Evolutionary conservation across 2,329 filamentous ascomycete genomes (phyloP), one percentile per base, ranked within the genome.

Genomic region (Ilyonectria mors-panacis): DNA sequence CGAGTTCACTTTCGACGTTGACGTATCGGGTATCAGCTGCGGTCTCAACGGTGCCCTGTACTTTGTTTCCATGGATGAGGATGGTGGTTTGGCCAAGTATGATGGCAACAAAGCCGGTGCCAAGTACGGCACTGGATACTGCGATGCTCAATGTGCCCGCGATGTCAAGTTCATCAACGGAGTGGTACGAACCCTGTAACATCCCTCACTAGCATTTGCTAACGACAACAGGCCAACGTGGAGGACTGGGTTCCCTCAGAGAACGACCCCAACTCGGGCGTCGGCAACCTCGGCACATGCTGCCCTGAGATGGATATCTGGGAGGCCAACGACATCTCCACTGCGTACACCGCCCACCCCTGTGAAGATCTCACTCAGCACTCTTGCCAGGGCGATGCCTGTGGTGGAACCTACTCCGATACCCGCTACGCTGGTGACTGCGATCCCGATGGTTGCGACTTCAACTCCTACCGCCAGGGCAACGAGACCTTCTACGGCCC

Each of bases 41-140:
- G 92, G 92, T 62, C 81, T 93, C 63, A 93, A 94, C 80, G 91
- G 91, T 59, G 91, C 91, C 51, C 81, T 93, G 50, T 93, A 93
- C 81, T 87, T 90, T 63, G 85, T 87, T 35, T 83, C 85, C 74
- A 91, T 91, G 88, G 86, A 88, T 42, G 79, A 81, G 10, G 87
- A 89, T 68, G 88, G 88, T 68, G 88, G 87, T 47, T 74, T 81
- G 67, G 76, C 80, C 77, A 85, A 85, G 76, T 86, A 84, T 74
- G 67, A 81, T 2, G 81, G 79, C 77, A 89, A 85, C 78, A 81
- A 83, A 75, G 84, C 82, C n/a, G 84, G 84, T 51, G 87, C 88
- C 73, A 85, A 85, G 77, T 90, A 88, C 77, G 88, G 88, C 65
- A 90, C 88, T 48, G 88, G 88, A 44, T 81, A 81, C 66, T 81